These are phyloP conservation scores for Magnolia changhungtana DNA, from an alignment of 164 flowering plant genomes.

Conservation along the genomic window DNA sequence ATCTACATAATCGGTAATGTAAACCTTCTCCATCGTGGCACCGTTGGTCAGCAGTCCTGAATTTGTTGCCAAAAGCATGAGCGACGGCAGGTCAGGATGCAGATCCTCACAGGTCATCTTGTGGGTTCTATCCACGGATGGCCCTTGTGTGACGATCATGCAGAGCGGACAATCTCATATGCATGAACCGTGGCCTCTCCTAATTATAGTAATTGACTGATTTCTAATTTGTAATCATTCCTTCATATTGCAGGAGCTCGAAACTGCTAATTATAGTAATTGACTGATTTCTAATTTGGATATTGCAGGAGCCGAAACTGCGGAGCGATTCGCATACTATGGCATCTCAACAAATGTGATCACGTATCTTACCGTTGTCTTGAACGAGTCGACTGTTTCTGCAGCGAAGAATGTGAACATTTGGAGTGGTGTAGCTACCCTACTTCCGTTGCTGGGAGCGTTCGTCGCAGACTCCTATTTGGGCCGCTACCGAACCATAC, in stretches of 20 bases:
- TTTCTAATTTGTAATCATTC: background rate
- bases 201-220: background rate
- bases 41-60: background rate
- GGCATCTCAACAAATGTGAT: constrained; percentile 11
- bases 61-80: background rate
- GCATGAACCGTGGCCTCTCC: background rate
- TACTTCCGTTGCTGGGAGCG: constrained; percentile 14
- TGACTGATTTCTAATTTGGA: background rate
- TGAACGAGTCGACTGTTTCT: background rate
- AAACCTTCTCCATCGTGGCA: background rate
- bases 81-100: background rate
- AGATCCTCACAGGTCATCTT: background rate
- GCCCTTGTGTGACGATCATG: background rate
- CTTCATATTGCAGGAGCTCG: too few species aligned
- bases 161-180: background rate
- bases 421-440: constrained; percentile 15
- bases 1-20: background rate
- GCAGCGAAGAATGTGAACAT: constrained; percentile 17
- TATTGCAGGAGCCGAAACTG: constrained; percentile 7
- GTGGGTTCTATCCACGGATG: background rate
- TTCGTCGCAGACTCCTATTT: constrained; percentile 17
- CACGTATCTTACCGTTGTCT: constrained; percentile 10
- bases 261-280: too few species aligned
- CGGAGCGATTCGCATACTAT: constrained; percentile 17
- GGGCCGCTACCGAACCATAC: constrained; percentile 11